Evolutionary conservation across 2,329 filamentous ascomycete genomes (phyloP), one percentile per base, ranked within the genome.

Genomic region (Colletotrichum sp.): DNA sequence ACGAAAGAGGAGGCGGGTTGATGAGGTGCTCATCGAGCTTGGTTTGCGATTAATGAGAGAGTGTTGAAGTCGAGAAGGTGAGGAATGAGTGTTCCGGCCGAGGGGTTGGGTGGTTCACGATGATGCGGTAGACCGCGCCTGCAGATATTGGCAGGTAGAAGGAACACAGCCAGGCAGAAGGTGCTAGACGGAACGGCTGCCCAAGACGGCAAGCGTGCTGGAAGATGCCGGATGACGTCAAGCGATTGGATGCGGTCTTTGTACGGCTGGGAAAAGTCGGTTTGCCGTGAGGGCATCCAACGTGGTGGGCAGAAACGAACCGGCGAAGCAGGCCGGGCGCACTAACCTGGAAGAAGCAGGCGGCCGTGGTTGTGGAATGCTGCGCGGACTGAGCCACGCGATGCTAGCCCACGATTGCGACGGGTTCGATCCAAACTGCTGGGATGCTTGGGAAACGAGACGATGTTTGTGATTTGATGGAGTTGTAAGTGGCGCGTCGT

Each of bases 191-290:
- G 57, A 73, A 73, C 63, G 64, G 64, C 60, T 52, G 12, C 63
- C 70, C n/a, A 64, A 68, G 39, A 6, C 21, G 57, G 70, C 65
- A 67, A 60, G 70, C 64, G 43, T 16, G 24, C 34, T 39, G 34
- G 64, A 64, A 64, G 52, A 59, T 59, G 34, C 16, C 74, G 26
- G 36, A 60, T 74, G 74, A 76, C 74, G 74, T 74, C 64, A 76
- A 34, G 36, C 21, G 28, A 68, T 32, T 26, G 48, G 14, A 68
- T 59, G 43, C 34, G 28, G 59, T 59, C 6, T 32, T 24, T 65
- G 28, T 18, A 26, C 21, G 30, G 28, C 39, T 30, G 16, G 16
- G 2, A 24, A 55, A 16, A 30, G 26, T 59, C 16, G 34, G 32
- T 16, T 57, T 28, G 24, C 60, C 39, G 71, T 24, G 2, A 32